Conservation (phyloP, 2,329 filamentous ascomycete genomes). For the Alternaria dauci region DNA sequence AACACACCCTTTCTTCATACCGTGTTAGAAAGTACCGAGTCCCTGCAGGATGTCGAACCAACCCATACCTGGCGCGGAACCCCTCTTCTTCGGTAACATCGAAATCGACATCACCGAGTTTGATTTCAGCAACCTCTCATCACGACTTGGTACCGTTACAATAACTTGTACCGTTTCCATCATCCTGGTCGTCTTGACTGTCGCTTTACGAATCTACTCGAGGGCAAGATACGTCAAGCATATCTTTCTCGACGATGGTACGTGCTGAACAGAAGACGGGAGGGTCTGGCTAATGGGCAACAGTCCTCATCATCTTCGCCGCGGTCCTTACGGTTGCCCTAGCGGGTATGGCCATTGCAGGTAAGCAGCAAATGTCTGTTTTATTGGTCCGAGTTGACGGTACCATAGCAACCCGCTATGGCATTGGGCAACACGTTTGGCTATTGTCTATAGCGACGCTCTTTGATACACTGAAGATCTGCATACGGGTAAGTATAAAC, state of each 20-base stretch:
- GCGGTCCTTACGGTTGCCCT: slow-evolving; percentile 36
- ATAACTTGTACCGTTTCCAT: slow-evolving; percentile 32
- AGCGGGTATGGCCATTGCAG: slow-evolving; percentile 32
- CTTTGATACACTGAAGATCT: slow-evolving; percentile 25
- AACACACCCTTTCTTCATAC: neutral
- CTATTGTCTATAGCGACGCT: slow-evolving; percentile 20
- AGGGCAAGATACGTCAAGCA: slow-evolving; percentile 28
- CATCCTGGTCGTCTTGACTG: slow-evolving; percentile 28
- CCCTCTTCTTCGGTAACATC: slow-evolving; percentile 19
- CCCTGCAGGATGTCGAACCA: slow-evolving; percentile 7
- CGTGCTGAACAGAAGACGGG: neutral
- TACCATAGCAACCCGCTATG: slow-evolving; percentile 26
- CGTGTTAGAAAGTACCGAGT: neutral
- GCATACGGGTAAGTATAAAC: slow-evolving; percentile 28
- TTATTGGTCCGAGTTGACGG: neutral
- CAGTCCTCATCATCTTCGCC: slow-evolving; percentile 38
- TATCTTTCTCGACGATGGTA: slow-evolving; percentile 39
- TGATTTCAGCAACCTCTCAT: slow-evolving; percentile 31
- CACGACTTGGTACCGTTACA: slow-evolving; percentile 21
- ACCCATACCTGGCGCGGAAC: neutral
- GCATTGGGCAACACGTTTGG: slow-evolving; percentile 38
- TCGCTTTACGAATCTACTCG: slow-evolving; percentile 34
- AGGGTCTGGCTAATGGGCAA: neutral
- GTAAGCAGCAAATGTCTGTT: slow-evolving; percentile 17
- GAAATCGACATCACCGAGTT: slow-evolving; percentile 33